A percentile compares a stretch with the other conserved stretches of the same genome.
These are phyloP conservation scores for Hymenoscyphus scutula DNA, from an alignment of 2,329 filamentous ascomycete genomes.

Conservation along the genomic window DNA sequence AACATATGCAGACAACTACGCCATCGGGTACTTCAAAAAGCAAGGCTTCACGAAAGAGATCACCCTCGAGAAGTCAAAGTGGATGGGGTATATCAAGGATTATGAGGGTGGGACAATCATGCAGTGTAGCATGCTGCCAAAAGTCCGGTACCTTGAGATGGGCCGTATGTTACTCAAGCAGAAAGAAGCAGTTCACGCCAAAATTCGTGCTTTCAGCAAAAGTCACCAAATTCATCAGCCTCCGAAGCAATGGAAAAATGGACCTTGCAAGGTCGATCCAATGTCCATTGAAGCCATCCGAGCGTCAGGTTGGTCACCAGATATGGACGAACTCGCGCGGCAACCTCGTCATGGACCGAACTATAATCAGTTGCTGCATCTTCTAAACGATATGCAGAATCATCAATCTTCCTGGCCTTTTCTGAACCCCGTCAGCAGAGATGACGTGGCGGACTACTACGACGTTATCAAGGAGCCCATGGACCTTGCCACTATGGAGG, in stretches of 20 bases:
- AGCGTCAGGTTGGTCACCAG: slow-evolving; percentile 89
- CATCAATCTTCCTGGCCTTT: slow-evolving; percentile 94
- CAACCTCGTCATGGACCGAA: slow-evolving; percentile 95
- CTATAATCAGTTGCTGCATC: slow-evolving; percentile 87
- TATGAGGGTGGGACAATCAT: slow-evolving; percentile 99
- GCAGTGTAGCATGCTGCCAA: slow-evolving; percentile 97
- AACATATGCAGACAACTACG: slow-evolving; percentile 98
- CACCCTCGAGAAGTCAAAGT: slow-evolving; percentile 80
- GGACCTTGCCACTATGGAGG: slow-evolving; percentile 95
- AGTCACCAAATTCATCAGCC: slow-evolving; percentile 84
- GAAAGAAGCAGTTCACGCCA: slow-evolving; percentile 91
- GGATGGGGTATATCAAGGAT: slow-evolving; percentile 99
- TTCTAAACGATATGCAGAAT: slow-evolving; percentile 94
- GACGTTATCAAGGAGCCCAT: slow-evolving; percentile 97
- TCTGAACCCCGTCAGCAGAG: slow-evolving; percentile 85
- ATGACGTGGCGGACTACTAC: slow-evolving; percentile 98
- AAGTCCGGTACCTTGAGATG: slow-evolving; percentile 88
- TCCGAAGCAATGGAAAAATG: slow-evolving; percentile 81
- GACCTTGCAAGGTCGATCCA: slow-evolving; percentile 74
- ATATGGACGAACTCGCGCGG: slow-evolving; percentile 95
- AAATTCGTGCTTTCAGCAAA: slow-evolving; percentile 88
- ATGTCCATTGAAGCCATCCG: slow-evolving; percentile 85
- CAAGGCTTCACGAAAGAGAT: slow-evolving; percentile 99
- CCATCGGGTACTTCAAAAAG: slow-evolving; percentile 98
- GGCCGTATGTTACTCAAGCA: slow-evolving; percentile 95